Evolutionary conservation across 192 early-diverging fungal species (phyloP).

Genomic region (Chytriomyces sp.): DNA sequence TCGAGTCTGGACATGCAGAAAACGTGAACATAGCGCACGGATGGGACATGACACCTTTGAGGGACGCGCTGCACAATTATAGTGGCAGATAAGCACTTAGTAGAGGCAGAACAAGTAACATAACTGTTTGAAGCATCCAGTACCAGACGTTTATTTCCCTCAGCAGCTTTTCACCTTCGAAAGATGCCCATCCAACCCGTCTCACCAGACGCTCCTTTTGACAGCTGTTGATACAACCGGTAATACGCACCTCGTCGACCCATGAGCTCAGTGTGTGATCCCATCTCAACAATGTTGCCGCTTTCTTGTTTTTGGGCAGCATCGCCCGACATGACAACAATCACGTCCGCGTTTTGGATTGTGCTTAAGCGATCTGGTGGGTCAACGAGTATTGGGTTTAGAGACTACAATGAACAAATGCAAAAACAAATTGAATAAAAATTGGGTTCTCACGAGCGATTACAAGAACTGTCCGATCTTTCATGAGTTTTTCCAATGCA

Average conservation of each 20-base stretch:
- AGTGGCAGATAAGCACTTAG: no score
- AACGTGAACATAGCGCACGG: no score
- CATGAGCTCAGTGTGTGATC: slow-evolving; percentile 27
- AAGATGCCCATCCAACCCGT: no score
- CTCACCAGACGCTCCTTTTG: neutral
- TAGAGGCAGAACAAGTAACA: no score
- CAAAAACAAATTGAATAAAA: no score
- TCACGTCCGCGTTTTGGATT: slow-evolving; percentile 80
- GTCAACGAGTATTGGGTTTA: no score
- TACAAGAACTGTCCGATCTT: slow-evolving; percentile 80
- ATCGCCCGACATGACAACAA: slow-evolving; percentile 70
- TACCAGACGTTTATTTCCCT: no score
- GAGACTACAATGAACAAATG: slow-evolving; percentile 10
- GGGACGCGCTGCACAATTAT: no score
- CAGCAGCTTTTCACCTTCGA: no score
- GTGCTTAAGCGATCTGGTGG: slow-evolving; percentile 79
- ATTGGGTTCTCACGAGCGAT: slow-evolving; percentile 65
- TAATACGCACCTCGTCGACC: slow-evolving; percentile 26
- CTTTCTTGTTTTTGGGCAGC: neutral
- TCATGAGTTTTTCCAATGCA: slow-evolving; percentile 52
- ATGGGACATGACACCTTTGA: no score
- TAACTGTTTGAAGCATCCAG: no score
- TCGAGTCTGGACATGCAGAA: no score
- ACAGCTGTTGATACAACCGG: slow-evolving; percentile 27
- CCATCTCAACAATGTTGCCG: slow-evolving; percentile 41